Evolutionary conservation across 2,329 filamentous ascomycete genomes (phyloP).

Genomic region (Pestalotiopsis fici): DNA sequence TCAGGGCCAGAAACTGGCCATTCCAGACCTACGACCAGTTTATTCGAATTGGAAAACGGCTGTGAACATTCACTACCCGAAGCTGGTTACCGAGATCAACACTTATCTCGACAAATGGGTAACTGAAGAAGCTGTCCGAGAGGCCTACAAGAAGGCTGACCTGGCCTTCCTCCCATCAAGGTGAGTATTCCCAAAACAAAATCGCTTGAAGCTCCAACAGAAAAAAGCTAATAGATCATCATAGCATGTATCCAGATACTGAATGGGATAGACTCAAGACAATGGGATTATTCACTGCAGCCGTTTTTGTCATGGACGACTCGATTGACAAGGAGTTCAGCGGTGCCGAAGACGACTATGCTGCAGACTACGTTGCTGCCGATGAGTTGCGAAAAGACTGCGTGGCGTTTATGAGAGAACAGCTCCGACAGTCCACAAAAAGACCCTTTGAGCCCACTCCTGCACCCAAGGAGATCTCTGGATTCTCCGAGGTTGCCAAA

Average conservation of each 20-base stretch:
- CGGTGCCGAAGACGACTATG: constrained; percentile 13
- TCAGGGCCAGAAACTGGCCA: constrained; percentile 8
- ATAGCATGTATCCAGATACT: constrained; percentile 16
- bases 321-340: constrained; percentile 21
- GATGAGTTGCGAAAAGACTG: constrained; percentile 16
- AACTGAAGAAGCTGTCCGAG: constrained; percentile 11
- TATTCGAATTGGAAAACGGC: constrained; percentile 17
- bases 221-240: background rate
- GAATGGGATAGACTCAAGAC: constrained; percentile 17
- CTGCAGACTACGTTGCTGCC: constrained; percentile 18
- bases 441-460: background rate
- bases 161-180: constrained; percentile 18
- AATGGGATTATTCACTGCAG: constrained; percentile 18
- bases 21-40: constrained; percentile 18
- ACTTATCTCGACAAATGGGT: constrained; percentile 18
- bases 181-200: constrained; percentile 8
- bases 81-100: constrained; percentile 13
- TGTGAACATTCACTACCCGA: constrained; percentile 14
- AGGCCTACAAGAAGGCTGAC: constrained; percentile 17
- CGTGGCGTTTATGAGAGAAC: constrained; percentile 9
- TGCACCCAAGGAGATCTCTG: constrained; percentile 14
- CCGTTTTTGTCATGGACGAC: constrained; percentile 21
- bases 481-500: constrained; percentile 13
- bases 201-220: background rate
- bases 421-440: background rate